These are phyloP conservation scores for Wickerhamiella infanticola DNA, from an alignment of 1,139 yeast genomes.

Conservation along the genomic window DNA sequence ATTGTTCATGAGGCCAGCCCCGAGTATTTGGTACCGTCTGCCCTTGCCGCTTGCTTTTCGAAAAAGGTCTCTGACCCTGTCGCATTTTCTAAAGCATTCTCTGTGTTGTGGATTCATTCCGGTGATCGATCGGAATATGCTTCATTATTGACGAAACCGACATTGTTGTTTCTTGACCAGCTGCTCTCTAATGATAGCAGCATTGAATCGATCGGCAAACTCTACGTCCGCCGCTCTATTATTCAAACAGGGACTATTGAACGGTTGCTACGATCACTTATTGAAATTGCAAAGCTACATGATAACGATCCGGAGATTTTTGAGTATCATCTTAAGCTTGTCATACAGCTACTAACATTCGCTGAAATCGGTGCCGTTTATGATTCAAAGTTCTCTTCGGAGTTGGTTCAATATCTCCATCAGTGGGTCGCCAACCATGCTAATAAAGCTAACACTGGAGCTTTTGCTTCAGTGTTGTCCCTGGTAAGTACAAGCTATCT, in stretches of 20 bases:
- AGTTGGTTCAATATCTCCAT: conserved; percentile 3
- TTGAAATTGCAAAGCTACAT: conserved; percentile 23
- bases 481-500: background rate
- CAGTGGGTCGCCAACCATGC: conserved; percentile 10
- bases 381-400: background rate
- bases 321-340: conserved; percentile 38
- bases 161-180: conserved; percentile 56
- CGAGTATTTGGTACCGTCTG: conserved; percentile 25
- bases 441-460: background rate
- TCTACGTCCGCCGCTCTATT: conserved; percentile 10
- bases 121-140: conserved; percentile 28
- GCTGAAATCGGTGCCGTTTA: conserved; percentile 22
- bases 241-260: conserved; percentile 13
- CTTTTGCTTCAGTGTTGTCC: background rate
- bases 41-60: conserved; percentile 21
- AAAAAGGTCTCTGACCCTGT: conserved; percentile 11
- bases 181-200: conserved; percentile 27
- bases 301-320: conserved; percentile 44
- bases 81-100: conserved; percentile 21
- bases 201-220: conserved; percentile 17
- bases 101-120: conserved; percentile 30
- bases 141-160: conserved; percentile 41
- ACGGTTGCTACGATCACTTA: conserved; percentile 33
- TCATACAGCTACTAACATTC: conserved; percentile 36
- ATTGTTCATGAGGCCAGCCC: conserved; percentile 22